phyloP scores from a whole-genome alignment of 169 alveolate genomes.

The Plasmodium cynomolgi region DNA sequence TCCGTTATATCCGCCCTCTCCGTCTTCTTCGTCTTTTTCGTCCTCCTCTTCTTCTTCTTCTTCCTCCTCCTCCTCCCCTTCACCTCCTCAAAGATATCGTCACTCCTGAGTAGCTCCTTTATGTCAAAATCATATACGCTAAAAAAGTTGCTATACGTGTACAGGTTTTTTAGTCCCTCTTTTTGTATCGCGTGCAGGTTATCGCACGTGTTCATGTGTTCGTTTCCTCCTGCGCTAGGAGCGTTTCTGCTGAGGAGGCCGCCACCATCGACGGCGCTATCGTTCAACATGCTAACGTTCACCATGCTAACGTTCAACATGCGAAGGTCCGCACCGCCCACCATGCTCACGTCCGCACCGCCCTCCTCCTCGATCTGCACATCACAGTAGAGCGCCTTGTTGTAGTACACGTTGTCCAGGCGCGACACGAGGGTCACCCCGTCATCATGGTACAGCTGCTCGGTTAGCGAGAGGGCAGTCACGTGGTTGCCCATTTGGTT shows the following conservation, averaged over 20 bases:
- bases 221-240: background rate
- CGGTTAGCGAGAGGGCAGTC: background rate
- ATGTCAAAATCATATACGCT: constrained; percentile 35
- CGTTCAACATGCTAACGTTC: background rate
- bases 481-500: background rate
- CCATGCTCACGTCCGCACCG: background rate
- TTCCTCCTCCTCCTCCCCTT: background rate
- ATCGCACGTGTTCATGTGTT: background rate
- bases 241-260: background rate
- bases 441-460: constrained; percentile 18
- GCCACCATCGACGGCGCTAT: background rate
- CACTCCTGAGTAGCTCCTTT: background rate
- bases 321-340: background rate
- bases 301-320: background rate
- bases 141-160: constrained; percentile 4
- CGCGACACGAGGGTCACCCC: constrained; percentile 44
- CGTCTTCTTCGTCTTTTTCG: background rate
- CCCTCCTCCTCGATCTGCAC: background rate
- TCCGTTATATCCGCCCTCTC: background rate
- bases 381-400: constrained; percentile 26
- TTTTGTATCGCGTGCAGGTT: constrained; percentile 31
- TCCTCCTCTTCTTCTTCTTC: background rate
- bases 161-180: constrained; percentile 30
- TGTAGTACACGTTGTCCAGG: constrained; percentile 23
- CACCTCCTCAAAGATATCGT: background rate